phyloP scores from a whole-genome alignment of 805 yeast genomes.

The Yarrowia sp. region DNA sequence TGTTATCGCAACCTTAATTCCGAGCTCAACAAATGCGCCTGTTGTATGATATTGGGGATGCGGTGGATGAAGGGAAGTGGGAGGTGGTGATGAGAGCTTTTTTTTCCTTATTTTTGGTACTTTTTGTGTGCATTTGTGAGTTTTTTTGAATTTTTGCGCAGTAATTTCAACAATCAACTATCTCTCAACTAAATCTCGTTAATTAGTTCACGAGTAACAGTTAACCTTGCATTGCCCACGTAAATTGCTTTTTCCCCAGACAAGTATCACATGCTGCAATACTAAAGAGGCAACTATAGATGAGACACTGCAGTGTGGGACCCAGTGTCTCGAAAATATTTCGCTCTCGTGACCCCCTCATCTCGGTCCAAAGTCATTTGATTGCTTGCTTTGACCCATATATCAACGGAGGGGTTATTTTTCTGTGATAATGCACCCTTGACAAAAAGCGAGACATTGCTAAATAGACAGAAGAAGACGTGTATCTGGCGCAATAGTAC shows the following conservation, averaged over 20 bases:
- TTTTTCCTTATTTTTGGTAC: no score
- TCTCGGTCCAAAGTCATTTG: no score
- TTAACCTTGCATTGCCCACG: no score
- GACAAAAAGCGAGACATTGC: not conserved
- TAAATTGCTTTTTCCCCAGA: not conserved
- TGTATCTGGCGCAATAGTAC: not conserved
- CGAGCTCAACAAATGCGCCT: no score
- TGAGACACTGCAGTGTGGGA: not conserved
- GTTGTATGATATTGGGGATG: no score
- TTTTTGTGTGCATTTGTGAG: no score
- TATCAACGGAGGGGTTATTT: no score
- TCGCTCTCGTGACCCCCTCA: not conserved
- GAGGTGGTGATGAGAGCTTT: no score
- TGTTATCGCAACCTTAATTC: not conserved
- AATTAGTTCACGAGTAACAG: no score
- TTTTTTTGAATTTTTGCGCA: not conserved
- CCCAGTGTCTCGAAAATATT: not conserved
- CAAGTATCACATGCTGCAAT: not conserved
- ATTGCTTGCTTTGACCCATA: not conserved
- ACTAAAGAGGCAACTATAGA: not conserved
- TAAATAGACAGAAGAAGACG: not conserved
- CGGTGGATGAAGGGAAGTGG: no score
- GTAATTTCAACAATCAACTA: no score
- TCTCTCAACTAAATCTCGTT: no score
- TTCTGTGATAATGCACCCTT: not conserved